Conservation (phyloP, 176 grass and related monocot species). For the Eragrostis nindensis region DNA sequence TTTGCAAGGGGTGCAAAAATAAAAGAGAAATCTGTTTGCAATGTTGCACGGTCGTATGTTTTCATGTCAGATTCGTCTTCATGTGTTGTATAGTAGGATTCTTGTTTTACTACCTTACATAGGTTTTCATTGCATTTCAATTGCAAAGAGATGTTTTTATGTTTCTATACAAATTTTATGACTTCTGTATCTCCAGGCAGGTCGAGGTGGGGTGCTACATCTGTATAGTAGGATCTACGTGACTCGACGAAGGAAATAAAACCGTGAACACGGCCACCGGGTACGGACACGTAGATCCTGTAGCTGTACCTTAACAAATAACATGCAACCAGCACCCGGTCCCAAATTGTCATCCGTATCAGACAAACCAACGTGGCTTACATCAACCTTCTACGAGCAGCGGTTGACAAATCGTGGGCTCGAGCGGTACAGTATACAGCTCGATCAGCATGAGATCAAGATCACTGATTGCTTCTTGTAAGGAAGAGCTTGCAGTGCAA, state of each 20-base stretch:
- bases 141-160: no score
- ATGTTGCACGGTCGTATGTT: no score
- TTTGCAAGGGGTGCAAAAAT: no score
- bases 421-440: not conserved
- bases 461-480: not conserved
- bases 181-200: no score
- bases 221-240: not conserved
- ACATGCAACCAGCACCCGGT: not conserved
- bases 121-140: no score
- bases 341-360: not conserved
- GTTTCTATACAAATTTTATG: no score
- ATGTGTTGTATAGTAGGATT: no score
- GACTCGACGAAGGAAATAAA: not conserved
- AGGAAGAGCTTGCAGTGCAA: no score
- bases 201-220: not conserved
- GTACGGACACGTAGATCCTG: not conserved
- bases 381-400: not conserved
- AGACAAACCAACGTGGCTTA: not conserved
- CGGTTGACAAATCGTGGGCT: not conserved
- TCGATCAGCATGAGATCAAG: not conserved
- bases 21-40: no score
- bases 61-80: no score
- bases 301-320: not conserved
- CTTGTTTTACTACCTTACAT: no score
- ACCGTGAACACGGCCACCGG: not conserved